A percentile compares a stretch with the other conserved stretches of the same genome.
Conservation (phyloP, 331 rosid species). For the Pyracantha coccinea region DNA sequence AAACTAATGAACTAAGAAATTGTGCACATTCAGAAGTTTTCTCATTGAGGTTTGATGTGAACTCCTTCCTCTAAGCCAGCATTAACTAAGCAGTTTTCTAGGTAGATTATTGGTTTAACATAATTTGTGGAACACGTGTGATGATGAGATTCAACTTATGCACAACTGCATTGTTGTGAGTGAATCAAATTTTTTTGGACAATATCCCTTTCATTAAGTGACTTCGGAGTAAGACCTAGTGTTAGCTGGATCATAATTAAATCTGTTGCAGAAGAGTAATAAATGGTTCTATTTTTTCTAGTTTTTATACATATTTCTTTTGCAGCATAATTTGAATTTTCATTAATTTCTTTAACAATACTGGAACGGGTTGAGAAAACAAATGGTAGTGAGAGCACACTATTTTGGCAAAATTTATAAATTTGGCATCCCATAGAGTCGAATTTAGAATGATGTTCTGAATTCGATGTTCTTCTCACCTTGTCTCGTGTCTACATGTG, state of each 20-base stretch:
- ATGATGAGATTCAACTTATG: not conserved
- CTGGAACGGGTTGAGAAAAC: not conserved
- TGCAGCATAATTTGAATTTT: not conserved
- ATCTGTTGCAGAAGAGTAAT: no score
- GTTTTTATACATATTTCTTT: not conserved
- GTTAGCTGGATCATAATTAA: no score
- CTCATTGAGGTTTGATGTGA: no score
- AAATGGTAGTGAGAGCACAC: not conserved
- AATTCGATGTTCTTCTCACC: not conserved
- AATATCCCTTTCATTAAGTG: not conserved
- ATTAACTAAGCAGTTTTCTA: no score
- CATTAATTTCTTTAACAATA: no score
- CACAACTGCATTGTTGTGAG: not conserved
- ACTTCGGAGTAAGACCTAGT: not conserved
- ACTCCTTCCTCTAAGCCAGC: no score
- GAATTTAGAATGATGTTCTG: not conserved
- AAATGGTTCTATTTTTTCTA: not conserved
- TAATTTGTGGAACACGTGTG: not conserved
- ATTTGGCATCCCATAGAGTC: not conserved
- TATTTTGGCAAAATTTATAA: not conserved
- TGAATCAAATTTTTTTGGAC: not conserved
- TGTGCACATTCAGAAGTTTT: no score
- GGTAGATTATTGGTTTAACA: conserved; percentile 7
- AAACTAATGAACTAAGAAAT: no score
- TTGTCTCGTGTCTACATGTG: not conserved